Percentiles rank a stretch among this genome's conserved stretches.
These are phyloP conservation scores for Dacryopinax spathularia DNA, from an alignment of 768 basidiomycete species.

Conservation along the genomic window DNA sequence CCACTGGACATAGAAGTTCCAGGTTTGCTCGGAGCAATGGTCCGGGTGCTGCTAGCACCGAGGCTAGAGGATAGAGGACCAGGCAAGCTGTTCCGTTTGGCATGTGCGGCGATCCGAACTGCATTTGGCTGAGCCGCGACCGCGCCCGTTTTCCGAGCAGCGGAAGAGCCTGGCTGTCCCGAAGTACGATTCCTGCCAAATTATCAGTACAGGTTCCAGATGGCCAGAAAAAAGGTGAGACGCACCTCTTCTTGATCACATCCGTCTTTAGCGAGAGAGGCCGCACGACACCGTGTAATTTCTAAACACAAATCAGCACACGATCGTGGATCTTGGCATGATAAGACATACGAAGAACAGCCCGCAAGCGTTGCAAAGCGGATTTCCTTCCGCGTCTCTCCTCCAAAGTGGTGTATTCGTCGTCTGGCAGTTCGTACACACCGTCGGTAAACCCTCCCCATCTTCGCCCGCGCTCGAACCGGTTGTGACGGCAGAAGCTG, in stretches of 20 bases:
- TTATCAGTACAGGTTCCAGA: not conserved
- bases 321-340: not conserved
- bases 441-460: conserved; percentile 56
- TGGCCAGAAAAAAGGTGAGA: not conserved
- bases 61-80: not conserved
- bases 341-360: conserved; percentile 69
- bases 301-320: conserved; percentile 32
- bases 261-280: conserved; percentile 93
- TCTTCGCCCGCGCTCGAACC: conserved; percentile 33
- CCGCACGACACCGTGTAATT: conserved; percentile 88
- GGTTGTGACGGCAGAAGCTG: conserved; percentile 11
- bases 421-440: conserved; percentile 90
- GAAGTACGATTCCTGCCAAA: not conserved
- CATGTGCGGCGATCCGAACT: not conserved
- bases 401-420: conserved; percentile 91
- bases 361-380: conserved; percentile 85
- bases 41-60: not conserved
- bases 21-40: not conserved
- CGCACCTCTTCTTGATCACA: conserved; percentile 88
- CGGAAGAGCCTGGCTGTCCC: not conserved
- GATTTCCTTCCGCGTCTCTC: conserved; percentile 83
- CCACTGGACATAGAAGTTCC: not conserved
- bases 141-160: not conserved
- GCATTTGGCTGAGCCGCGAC: not conserved
- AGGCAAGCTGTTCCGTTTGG: not conserved